Base-by-base conservation (phyloP, 768 basidiomycete species). In the Dentipellis sp. region DNA sequence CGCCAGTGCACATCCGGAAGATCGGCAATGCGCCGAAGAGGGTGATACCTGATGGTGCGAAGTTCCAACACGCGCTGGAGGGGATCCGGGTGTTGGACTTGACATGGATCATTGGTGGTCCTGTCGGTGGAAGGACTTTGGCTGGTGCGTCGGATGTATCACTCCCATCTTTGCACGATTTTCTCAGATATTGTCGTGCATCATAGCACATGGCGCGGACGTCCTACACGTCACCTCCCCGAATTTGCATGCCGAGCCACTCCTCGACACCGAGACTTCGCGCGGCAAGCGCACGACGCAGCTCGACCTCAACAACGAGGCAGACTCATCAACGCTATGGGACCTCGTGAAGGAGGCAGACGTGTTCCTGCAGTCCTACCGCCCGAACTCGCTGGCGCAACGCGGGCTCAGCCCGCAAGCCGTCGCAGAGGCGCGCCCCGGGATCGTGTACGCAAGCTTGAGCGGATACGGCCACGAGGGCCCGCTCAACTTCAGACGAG, bases 221-320 rank as follows among this genome's bases (percentile, higher is more conserved):
- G 78, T 79, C 23, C 73, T 83, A 0, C 67, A 75, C 23, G 64
- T 84, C 36, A 81, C 81, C 10, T 82, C 82, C 0, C 80, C 79
- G 0, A 69, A 69, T 10, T 71, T 84, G 10, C 83, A 83, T 0
- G 65, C 72, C 0, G 66, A 81, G 2, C 82, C 82, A 0, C 55
- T 66, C 0, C 64, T 83, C 0, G 83, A 84, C 61, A 60, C 72
- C 10, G 82, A 83, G 50, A 84, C 82, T 0, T 81, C 83, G 3
- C 72, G 82, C 7, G 81, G 82, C 1, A 86, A 84, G 65, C 76
- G 81, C 40, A 82, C 82, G 0, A 75, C 81, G 0, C 83, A 84
- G 62, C 75, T 84, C 3, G 79, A 84, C 57, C 70, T 85, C 6
- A 71, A 67, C 3, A 45, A 47, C 1, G 21, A 59, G 7, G 21